Evolutionary conservation across 2,329 filamentous ascomycete species (phyloP).

Genomic region (Conoideocrella luteorostrata): DNA sequence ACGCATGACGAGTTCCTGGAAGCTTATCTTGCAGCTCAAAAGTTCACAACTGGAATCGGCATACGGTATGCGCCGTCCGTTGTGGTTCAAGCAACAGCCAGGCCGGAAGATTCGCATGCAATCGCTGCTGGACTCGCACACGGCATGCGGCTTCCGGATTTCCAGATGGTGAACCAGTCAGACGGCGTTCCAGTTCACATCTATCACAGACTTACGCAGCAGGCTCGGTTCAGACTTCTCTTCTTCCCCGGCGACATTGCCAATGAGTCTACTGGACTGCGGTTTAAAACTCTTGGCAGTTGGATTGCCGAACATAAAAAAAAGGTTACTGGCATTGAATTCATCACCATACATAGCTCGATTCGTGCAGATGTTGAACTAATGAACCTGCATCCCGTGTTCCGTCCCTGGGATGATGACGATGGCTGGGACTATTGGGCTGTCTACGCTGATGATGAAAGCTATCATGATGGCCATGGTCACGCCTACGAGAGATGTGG

Average conservation of each 20-base stretch:
- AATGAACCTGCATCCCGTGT: not conserved
- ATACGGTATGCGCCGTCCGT: not conserved
- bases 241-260: not conserved
- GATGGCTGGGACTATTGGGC: not conserved
- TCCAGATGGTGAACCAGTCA: not conserved
- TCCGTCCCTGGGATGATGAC: not conserved
- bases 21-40: not conserved
- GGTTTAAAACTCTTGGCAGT: not conserved
- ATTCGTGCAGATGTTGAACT: not conserved
- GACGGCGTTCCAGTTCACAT: not conserved
- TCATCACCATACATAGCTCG: not conserved
- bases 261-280: not conserved
- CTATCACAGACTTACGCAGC: not conserved
- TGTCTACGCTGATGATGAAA: not conserved
- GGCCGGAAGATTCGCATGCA: not conserved
- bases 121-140: not conserved
- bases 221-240: not conserved
- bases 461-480: not conserved
- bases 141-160: not conserved
- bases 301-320: not conserved
- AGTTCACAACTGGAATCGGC: not conserved
- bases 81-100: not conserved
- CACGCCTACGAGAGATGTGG: not conserved
- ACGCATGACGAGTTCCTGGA: not conserved
- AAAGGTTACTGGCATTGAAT: not conserved